Conservation (phyloP, 306 rosid species). For the Psophocarpus tetragonolobus region DNA sequence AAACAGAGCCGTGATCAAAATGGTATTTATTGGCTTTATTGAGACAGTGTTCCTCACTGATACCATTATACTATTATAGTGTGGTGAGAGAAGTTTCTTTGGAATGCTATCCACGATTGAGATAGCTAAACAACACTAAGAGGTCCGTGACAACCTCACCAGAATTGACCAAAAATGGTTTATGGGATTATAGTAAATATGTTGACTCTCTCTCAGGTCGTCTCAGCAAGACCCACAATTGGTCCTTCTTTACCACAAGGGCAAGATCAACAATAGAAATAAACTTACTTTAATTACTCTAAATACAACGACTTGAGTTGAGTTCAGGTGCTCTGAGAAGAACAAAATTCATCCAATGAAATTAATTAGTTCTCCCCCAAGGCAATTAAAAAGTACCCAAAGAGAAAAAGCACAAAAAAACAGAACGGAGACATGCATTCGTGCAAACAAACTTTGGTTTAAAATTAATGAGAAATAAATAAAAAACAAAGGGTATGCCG, state of each 20-base stretch:
- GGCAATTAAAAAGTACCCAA: conserved; percentile 35
- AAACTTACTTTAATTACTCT: too few relatives aligned
- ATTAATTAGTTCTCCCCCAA: neutral
- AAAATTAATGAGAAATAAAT: conserved; percentile 4
- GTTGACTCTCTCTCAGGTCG: conserved; percentile 11
- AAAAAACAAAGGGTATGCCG: conserved; percentile 22
- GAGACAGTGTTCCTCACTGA: conserved; percentile 29
- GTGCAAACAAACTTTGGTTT: conserved; percentile 68
- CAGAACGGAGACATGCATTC: conserved; percentile 93
- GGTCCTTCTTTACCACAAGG: too few relatives aligned
- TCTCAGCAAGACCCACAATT: neutral
- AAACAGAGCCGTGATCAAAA: conserved; percentile 45
- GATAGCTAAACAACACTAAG: conserved; percentile 4
- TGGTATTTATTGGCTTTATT: conserved; percentile 39
- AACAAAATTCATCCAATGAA: neutral
- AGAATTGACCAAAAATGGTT: conserved; percentile 13
- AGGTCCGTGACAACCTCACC: conserved; percentile 29
- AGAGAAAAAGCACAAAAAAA: conserved; percentile 47
- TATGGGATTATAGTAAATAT: neutral
- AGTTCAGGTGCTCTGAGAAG: neutral
- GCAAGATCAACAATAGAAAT: too few relatives aligned
- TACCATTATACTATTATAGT: neutral
- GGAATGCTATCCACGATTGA: neutral
- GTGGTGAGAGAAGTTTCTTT: neutral
- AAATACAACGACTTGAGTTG: neutral